A percentile compares a stretch with the other conserved stretches of the same genome.
Evolutionary conservation across 2,329 filamentous ascomycete genomes (phyloP).

Genomic region (Xylariales sp.): DNA sequence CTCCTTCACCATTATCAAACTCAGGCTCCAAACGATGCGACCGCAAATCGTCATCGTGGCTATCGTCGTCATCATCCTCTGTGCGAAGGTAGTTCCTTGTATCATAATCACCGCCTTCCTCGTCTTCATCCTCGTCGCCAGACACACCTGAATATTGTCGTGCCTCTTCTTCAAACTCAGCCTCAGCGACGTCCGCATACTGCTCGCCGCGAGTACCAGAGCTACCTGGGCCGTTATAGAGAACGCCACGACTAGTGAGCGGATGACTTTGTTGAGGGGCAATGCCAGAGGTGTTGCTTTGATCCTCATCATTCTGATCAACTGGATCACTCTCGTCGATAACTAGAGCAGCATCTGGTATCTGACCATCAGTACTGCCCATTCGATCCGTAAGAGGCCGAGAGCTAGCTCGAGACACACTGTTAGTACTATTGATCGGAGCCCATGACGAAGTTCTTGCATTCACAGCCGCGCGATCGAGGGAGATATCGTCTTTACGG

Average conservation of each 20-base stretch:
- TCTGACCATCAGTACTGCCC: constrained; percentile 17
- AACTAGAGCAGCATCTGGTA: constrained; percentile 23
- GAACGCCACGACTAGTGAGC: no score
- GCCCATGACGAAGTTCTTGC: constrained; percentile 19
- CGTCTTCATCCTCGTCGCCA: constrained; percentile 24
- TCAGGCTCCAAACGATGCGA: constrained; percentile 22
- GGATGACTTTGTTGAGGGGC: background rate
- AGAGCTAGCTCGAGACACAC: constrained; percentile 8
- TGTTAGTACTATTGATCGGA: constrained; percentile 18
- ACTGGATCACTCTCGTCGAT: constrained; percentile 26
- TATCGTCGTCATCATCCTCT: constrained; percentile 28
- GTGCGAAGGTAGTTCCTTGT: constrained; percentile 24
- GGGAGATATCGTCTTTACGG: background rate
- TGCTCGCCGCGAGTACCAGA: constrained; percentile 12
- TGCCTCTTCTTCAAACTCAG: constrained; percentile 20
- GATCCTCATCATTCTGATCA: constrained; percentile 11
- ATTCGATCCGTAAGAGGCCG: constrained; percentile 13
- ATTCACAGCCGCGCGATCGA: background rate
- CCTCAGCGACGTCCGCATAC: constrained; percentile 10
- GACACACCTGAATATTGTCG: constrained; percentile 24
- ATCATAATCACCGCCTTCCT: constrained; percentile 29
- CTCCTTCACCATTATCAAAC: constrained; percentile 19
- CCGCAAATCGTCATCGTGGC: constrained; percentile 23
- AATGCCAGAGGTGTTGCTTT: background rate
- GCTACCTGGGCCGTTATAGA: constrained; percentile 13